Conservation (phyloP, 768 basidiomycete species). For the Amanita pseudoporphyria region DNA sequence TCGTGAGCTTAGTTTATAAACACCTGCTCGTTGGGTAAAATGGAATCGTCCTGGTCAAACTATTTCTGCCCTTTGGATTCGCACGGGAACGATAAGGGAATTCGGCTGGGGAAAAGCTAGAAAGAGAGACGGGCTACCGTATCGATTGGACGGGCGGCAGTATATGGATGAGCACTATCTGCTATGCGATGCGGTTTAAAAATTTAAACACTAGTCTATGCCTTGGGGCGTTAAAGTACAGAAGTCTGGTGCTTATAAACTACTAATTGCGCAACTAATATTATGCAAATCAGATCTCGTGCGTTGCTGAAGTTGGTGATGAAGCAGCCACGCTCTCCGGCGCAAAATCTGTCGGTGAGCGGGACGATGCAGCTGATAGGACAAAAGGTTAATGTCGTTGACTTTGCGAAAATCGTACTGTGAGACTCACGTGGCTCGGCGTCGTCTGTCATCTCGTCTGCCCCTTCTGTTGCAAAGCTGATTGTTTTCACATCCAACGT, state of each 20-base stretch:
- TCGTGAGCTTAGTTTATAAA: too few species aligned
- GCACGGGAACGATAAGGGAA: too few species aligned
- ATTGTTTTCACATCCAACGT: conserved; percentile 63
- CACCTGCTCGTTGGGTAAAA: too few species aligned
- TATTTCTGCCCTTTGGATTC: too few species aligned
- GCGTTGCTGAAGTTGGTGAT: background rate
- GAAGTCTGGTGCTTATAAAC: background rate
- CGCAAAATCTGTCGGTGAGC: background rate
- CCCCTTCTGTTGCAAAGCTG: conserved; percentile 40
- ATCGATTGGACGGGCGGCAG: too few species aligned
- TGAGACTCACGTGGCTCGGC: conserved; percentile 9
- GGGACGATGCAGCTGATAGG: conserved; percentile 1
- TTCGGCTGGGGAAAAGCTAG: too few species aligned
- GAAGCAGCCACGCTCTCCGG: conserved; percentile 1
- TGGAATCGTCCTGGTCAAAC: too few species aligned
- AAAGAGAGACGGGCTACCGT: too few species aligned
- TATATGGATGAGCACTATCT: background rate
- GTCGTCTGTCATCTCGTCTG: background rate
- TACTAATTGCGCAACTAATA: background rate
- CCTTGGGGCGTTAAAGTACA: background rate
- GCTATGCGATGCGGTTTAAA: background rate
- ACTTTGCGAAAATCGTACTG: background rate
- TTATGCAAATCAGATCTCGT: background rate
- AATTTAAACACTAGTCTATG: background rate
- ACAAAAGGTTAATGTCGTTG: background rate